Conservation (phyloP, 768 basidiomycete genomes). For the Botryobasidium botryosum region DNA sequence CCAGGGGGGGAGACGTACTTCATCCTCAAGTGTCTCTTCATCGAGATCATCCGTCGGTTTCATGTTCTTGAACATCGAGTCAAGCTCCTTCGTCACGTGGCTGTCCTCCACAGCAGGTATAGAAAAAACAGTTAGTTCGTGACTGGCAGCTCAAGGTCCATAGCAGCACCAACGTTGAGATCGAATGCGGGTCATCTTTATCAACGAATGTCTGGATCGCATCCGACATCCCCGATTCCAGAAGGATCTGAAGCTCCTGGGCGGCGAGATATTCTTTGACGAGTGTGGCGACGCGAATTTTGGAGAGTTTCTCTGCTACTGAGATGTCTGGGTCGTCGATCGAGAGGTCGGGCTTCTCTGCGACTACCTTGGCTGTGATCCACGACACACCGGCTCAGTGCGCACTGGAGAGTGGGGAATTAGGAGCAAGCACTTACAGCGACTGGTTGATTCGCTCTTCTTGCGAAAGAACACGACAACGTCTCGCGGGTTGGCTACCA, state of each 20-base stretch:
- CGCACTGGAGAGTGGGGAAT: too few species aligned
- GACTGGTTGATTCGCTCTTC: conserved; percentile 33
- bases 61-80: conserved; percentile 48
- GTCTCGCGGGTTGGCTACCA: conserved; percentile 87
- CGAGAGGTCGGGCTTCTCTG: conserved; percentile 64
- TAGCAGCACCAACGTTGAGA: conserved; percentile 47
- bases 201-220: conserved; percentile 93
- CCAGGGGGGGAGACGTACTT: conserved; percentile 28
- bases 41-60: conserved; percentile 44
- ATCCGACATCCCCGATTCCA: conserved; percentile 80
- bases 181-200: conserved; percentile 92
- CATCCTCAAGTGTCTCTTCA: conserved; percentile 60
- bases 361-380: conserved; percentile 24
- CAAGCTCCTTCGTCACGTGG: conserved; percentile 46
- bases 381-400: too few species aligned
- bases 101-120: conserved; percentile 23
- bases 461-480: conserved; percentile 83
- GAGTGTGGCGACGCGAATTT: conserved; percentile 71
- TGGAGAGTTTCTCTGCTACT: conserved; percentile 55
- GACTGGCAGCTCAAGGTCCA: conserved; percentile 2
- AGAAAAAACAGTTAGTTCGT: not conserved
- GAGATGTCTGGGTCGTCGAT: conserved; percentile 59
- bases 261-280: conserved; percentile 85
- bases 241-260: conserved; percentile 83
- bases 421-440: too few species aligned